Percentiles rank a stretch among this genome's conserved stretches.
Evolutionary conservation across 2,329 filamentous ascomycete genomes (phyloP).

Genomic region (Hirsutella minnesotensis): DNA sequence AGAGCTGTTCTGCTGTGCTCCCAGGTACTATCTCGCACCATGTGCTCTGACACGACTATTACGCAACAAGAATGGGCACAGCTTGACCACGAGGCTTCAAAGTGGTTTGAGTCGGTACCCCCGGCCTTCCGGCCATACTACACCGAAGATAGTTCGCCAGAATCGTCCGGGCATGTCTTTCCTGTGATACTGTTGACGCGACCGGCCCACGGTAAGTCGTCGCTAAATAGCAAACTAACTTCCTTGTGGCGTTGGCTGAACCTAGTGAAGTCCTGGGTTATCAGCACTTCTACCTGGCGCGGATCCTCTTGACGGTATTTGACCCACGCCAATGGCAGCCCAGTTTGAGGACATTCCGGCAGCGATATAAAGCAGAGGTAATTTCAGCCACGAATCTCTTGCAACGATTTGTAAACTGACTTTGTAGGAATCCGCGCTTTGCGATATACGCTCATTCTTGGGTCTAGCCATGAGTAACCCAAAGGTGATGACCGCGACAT

Average conservation of each 20-base stretch:
- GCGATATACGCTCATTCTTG: conserved; percentile 12
- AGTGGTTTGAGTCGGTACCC: conserved; percentile 12
- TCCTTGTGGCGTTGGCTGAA: not conserved
- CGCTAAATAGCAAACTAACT: too few relatives aligned
- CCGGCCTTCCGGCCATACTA: conserved; percentile 7
- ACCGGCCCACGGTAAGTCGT: not conserved
- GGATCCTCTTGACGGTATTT: conserved; percentile 26
- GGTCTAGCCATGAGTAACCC: conserved; percentile 16
- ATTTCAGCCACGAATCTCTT: too few relatives aligned
- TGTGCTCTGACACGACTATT: conserved; percentile 18
- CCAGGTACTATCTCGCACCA: conserved; percentile 19
- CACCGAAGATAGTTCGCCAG: conserved; percentile 1
- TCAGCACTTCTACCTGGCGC: conserved; percentile 26
- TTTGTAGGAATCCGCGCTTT: conserved; percentile 10
- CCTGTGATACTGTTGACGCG: conserved; percentile 5
- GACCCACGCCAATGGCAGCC: conserved; percentile 19
- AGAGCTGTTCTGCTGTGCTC: conserved; percentile 14
- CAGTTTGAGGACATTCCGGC: conserved; percentile 11
- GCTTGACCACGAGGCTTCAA: conserved; percentile 10
- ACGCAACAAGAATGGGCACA: conserved; percentile 8
- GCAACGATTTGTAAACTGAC: too few relatives aligned
- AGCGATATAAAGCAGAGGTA: conserved; percentile 10
- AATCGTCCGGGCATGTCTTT: conserved; percentile 4
- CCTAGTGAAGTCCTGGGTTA: conserved; percentile 19
- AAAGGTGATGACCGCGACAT: conserved; percentile 11